Conservation (phyloP, 23 red algal genomes). For the Gracilaria caudata region DNA sequence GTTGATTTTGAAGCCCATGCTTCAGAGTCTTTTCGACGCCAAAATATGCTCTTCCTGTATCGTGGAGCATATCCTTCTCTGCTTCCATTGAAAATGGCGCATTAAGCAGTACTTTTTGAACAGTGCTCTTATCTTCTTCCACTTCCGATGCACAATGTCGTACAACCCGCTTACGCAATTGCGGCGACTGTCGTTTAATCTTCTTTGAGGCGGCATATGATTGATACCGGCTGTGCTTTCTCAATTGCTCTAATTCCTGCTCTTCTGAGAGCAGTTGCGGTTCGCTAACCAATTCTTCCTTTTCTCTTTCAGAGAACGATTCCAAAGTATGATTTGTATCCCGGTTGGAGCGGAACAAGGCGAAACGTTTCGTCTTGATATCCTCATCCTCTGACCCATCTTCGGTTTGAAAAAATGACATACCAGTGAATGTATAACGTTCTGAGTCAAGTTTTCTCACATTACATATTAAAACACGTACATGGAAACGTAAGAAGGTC, state of each 20-base stretch:
- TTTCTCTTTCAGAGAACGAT: neutral
- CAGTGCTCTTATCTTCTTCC: neutral
- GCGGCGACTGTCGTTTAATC: neutral
- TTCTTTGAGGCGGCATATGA: constrained; percentile 31
- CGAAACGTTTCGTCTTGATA: neutral
- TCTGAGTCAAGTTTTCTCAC: neutral
- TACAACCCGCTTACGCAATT: no score
- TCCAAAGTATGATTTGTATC: no score
- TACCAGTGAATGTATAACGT: neutral
- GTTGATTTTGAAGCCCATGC: neutral
- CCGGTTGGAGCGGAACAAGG: neutral
- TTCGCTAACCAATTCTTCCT: neutral
- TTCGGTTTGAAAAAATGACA: constrained; percentile 24
- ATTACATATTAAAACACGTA: neutral
- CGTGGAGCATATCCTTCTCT: neutral
- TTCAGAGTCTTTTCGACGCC: neutral
- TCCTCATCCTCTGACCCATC: constrained; percentile 4
- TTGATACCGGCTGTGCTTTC: constrained; percentile 33
- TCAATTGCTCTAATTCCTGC: constrained; percentile 30
- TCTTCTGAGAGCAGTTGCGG: constrained; percentile 30
- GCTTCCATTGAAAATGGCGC: neutral
- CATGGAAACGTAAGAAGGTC: neutral
- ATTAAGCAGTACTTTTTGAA: neutral
- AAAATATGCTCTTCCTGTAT: neutral
- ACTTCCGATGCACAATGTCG: neutral